These are phyloP conservation scores for Trapa incisa DNA, from an alignment of 345 rosid species.

Conservation along the genomic window DNA sequence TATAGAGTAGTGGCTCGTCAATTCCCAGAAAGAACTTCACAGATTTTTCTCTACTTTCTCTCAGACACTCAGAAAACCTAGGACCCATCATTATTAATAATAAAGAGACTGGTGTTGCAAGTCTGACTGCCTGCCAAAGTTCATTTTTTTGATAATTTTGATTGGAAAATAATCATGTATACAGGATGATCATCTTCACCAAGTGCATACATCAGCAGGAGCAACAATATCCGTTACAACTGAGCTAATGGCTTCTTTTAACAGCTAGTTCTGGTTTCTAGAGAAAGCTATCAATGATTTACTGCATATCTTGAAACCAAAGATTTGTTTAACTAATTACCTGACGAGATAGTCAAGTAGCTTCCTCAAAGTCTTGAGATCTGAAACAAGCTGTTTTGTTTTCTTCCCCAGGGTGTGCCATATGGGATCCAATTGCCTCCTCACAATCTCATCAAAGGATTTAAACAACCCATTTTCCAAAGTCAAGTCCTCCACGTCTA, in stretches of 20 bases:
- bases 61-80: not conserved
- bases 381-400: conserved; percentile 92
- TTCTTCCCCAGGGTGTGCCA: conserved; percentile 95
- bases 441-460: conserved; percentile 95
- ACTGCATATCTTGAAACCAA: not conserved
- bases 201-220: not conserved
- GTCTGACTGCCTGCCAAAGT: not conserved
- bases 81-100: not conserved
- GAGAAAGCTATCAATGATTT: not conserved
- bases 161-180: not conserved
- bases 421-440: conserved; percentile 92
- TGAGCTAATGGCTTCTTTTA: not conserved
- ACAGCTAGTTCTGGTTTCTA: not conserved
- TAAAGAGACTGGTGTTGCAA: not conserved
- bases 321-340: conserved; percentile 18
- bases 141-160: not conserved
- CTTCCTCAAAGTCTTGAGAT: conserved; percentile 91
- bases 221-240: not conserved
- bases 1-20: conserved; percentile 5
- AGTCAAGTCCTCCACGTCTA: conserved; percentile 91
- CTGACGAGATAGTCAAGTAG: conserved; percentile 94
- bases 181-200: not conserved
- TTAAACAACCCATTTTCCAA: conserved; percentile 92
- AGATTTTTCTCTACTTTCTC: not conserved
- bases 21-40: conserved; percentile 1